Base-by-base conservation (phyloP, 257 asterid genomes). In the Eustoma russellianum region DNA sequence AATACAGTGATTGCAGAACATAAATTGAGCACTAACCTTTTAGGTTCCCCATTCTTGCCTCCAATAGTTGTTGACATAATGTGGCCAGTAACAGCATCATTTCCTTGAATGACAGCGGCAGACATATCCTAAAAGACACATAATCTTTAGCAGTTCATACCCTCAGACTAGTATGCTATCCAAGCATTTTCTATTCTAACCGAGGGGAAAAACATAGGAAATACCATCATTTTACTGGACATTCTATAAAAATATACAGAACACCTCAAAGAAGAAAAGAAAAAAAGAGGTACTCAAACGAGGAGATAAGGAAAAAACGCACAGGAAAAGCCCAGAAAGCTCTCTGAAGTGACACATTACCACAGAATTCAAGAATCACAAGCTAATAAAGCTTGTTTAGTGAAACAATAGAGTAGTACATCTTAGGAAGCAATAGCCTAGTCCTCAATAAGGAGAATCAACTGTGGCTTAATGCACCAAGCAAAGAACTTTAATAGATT, bases 31-130 rank as follows among this genome's bases (percentile, higher is more conserved):
- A 79, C 83, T 28, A 35, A 85, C 95, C 84, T 70, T 68, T 85
- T 85, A n/a, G 93, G 89, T 59, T 85, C 89, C 53, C 95, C 95
- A 68, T 85, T 85, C 71, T 77, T 79, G 52, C 95, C 93, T 46
- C 95, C 95, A 67, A 82, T 80, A 10, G 95, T 82, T 33, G 93
- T 85, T 41, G 93, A 85, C 50, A 85, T 85, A 52, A 85, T 82
- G 77, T 85, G 95, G 62, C 93, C 95, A 1, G 95, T 74, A 35
- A 83, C 78, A 8, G 83, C 76, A 59, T 72, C 85, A 48, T 74
- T 79, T 57, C 84, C 95, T 52, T 78, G 90, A 45, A 76, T 66
- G 53, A 52, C 63, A 56, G 89, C 67, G 34, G 79, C 79, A 48
- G 95, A 64, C 81, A 80, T 75, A 49, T 82, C 95, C 95, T 85